These are phyloP conservation scores for Cystoderma amianthinum DNA, from an alignment of 768 basidiomycete species.

Conservation along the genomic window DNA sequence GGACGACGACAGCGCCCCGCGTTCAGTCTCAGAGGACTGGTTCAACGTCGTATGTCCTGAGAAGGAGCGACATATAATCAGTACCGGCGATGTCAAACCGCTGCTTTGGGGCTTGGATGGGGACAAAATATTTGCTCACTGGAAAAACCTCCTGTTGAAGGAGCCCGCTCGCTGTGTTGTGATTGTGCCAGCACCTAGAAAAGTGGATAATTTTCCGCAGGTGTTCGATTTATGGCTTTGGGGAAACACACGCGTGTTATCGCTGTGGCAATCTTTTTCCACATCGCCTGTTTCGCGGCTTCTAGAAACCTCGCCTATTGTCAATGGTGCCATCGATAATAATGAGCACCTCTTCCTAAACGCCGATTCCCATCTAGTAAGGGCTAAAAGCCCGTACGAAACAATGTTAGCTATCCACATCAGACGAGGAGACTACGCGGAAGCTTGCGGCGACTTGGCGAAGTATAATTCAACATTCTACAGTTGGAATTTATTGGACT, in stretches of 20 bases:
- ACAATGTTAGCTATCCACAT: conserved; percentile 46
- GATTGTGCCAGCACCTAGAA: conserved; percentile 23
- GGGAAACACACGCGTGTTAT: conserved; percentile 27
- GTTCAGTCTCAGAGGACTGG: conserved; percentile 34
- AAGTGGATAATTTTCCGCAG: conserved; percentile 32
- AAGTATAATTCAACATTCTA: conserved; percentile 37
- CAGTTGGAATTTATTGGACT: conserved; percentile 38
- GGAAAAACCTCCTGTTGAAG: conserved; percentile 30
- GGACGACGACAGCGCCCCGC: conserved; percentile 28
- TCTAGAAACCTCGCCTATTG: conserved; percentile 34
- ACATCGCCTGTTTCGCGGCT: conserved; percentile 34
- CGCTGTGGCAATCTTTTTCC: conserved; percentile 36
- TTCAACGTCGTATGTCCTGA: conserved; percentile 40
- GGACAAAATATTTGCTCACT: conserved; percentile 26
- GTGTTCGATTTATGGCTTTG: conserved; percentile 39
- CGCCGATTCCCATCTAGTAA: conserved; percentile 14
- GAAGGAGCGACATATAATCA: conserved; percentile 26
- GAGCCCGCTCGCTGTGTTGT: conserved; percentile 38
- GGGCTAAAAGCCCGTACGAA: conserved; percentile 29
- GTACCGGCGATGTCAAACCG: conserved; percentile 31
- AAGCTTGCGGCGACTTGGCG: conserved; percentile 32
- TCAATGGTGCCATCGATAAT: conserved; percentile 30
- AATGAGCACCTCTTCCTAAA: conserved; percentile 32
- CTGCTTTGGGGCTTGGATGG: conserved; percentile 20
- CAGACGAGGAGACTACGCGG: conserved; percentile 43